These are phyloP conservation scores for Fusarium anguioides DNA, from an alignment of 2,329 filamentous ascomycete species.

Conservation along the genomic window DNA sequence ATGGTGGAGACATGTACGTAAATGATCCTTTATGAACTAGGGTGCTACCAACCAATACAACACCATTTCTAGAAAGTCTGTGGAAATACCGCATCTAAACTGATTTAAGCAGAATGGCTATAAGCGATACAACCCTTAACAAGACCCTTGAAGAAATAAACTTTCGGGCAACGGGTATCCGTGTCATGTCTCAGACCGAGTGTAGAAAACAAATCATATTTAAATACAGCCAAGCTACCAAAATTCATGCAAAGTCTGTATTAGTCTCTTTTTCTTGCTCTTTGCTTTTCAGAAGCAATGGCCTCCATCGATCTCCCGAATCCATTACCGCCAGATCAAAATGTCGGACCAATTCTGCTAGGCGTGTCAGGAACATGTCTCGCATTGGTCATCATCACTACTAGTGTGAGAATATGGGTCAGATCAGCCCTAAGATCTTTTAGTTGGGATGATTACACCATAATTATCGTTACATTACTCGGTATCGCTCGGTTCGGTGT, in stretches of 20 bases:
- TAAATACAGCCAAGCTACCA: background rate
- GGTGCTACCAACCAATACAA: background rate
- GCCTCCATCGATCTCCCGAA: slow-evolving; percentile 28
- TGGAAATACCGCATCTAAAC: background rate
- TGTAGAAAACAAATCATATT: background rate
- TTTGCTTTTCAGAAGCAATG: slow-evolving; percentile 7
- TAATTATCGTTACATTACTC: slow-evolving; percentile 46
- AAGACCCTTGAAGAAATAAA: too few species aligned
- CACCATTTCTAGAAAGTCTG: background rate
- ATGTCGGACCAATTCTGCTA: slow-evolving; percentile 49
- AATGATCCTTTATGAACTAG: background rate
- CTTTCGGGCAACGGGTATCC: too few species aligned
- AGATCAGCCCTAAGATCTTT: slow-evolving; percentile 44
- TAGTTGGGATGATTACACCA: slow-evolving; percentile 54
- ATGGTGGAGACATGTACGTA: background rate
- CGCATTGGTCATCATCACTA: slow-evolving; percentile 48
- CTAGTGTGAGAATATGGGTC: slow-evolving; percentile 48
- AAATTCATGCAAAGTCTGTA: background rate
- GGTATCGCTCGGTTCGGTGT: slow-evolving; percentile 48
- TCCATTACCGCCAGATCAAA: slow-evolving; percentile 52
- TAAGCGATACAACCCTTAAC: background rate
- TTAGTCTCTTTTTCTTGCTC: background rate
- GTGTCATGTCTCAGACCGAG: background rate
- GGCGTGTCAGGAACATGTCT: slow-evolving; percentile 49
- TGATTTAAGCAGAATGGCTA: background rate